Conservation (phyloP, 1,284 basidiomycete genomes). For the Pisolithus thermaeus region DNA sequence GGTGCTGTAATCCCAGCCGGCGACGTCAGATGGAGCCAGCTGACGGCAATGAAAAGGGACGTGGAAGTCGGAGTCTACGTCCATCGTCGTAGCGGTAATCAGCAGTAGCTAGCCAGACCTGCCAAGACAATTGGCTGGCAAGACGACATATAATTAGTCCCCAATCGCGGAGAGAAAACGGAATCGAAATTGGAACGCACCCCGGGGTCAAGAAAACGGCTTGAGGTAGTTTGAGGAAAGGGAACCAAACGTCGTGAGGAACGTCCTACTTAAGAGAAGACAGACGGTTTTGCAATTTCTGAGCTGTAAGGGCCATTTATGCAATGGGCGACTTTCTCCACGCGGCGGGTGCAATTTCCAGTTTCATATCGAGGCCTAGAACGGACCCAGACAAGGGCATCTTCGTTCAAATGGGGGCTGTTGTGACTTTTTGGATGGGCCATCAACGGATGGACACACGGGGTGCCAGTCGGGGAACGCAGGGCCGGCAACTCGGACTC, state of each 20-base stretch:
- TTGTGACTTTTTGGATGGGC: not conserved
- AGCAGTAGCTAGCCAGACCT: not conserved
- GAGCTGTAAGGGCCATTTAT: not conserved
- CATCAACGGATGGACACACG: not conserved
- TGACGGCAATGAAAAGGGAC: conserved; percentile 27
- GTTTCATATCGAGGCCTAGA: not conserved
- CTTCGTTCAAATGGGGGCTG: not conserved
- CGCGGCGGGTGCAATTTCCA: not conserved
- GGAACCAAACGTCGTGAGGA: not conserved
- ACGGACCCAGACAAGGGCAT: not conserved
- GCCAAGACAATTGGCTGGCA: not conserved
- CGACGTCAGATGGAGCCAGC: conserved; percentile 22
- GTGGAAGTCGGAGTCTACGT: conserved; percentile 16
- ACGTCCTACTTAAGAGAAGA: not conserved
- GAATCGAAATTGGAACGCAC: not conserved
- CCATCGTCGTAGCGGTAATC: conserved; percentile 13
- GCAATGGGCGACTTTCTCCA: not conserved
- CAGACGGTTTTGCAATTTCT: no score
- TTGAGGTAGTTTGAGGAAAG: not conserved
- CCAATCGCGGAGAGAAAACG: not conserved
- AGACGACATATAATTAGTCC: not conserved
- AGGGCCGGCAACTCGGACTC: no score
- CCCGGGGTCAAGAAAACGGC: not conserved
- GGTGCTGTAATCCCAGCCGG: conserved; percentile 23
- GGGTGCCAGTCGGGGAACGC: not conserved